Conservation (phyloP, 2,329 filamentous ascomycete species). For the Claviceps sp. region DNA sequence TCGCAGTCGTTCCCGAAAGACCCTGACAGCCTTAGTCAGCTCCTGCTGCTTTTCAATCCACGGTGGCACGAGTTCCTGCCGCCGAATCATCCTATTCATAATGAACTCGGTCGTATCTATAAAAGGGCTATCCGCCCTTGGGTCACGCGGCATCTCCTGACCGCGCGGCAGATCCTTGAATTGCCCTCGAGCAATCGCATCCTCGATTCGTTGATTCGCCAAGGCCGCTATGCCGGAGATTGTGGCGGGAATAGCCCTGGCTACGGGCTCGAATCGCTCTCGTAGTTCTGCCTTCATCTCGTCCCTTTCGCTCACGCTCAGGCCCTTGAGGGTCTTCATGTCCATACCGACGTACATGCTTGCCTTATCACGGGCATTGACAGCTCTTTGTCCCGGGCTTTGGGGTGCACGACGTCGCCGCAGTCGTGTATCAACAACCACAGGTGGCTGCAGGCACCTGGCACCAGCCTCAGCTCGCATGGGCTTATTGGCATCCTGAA, state of each 20-base stretch:
- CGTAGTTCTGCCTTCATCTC: constrained; percentile 59
- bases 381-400: constrained; percentile 33
- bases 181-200: constrained; percentile 82
- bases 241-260: constrained; percentile 60
- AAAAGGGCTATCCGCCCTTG: constrained; percentile 74
- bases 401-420: constrained; percentile 24
- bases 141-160: constrained; percentile 66
- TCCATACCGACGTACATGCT: constrained; percentile 36
- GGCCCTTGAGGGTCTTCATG: constrained; percentile 30
- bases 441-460: constrained; percentile 29
- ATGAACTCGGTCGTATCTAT: constrained; percentile 95
- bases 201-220: constrained; percentile 84
- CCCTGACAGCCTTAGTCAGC: constrained; percentile 51
- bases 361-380: constrained; percentile 44
- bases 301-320: constrained; percentile 61
- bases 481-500: constrained; percentile 66
- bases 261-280: constrained; percentile 65
- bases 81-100: constrained; percentile 97
- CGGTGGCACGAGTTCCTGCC: constrained; percentile 86
- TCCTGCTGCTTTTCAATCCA: constrained; percentile 99
- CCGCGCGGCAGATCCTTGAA: constrained; percentile 76
- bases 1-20: constrained; percentile 62
- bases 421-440: constrained; percentile 39
- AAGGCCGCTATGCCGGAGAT: constrained; percentile 67
- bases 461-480: constrained; percentile 38